Base-by-base conservation (phyloP, 805 yeast species). In the Wickerhamiella cacticola region DNA sequence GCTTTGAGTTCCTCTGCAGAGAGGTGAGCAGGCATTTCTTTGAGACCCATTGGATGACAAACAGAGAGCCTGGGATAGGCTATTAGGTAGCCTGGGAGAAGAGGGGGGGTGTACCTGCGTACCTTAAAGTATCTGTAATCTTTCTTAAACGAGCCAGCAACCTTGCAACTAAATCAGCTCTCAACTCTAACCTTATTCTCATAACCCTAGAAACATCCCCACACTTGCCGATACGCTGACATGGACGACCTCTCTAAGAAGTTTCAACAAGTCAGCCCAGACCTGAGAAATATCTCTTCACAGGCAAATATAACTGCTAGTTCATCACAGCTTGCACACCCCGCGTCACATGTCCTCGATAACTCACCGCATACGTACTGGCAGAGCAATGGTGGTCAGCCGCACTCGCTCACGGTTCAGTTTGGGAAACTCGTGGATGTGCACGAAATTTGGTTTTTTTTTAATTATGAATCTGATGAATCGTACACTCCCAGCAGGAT, bases 321-420 rank as follows among this genome's bases (percentile, higher is more conserved):
- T 1, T 81, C 95, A 0, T 66, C 48, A 57, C 89, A 88, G 56
- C 72, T 72, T 8, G 92, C 86, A 0, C 78, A 69, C 55, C 92
- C 92, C 0, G 71, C 85, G 18, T 66, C 66, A n/a, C 80, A 80
- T 56, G 68, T 89, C 5, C 67, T 92, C 25, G 84, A 83, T 45
- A 57, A 62, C 38, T 87, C 81, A 55, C 82, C 89, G 0, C 70
- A 72, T 24, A 66, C 78, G 1, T 89, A 71, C 61, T 92, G 99
- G 99, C 98, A 92, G 63, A 81, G 94, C 40, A 98, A 92, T 60
- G 98, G 96, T 0, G 71, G 74, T 10, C 85, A 81, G 56, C 98
- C 97, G 0, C 99, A 92, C 64, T 69, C 67, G 23, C 68, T 92
- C 5, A 82, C 82, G 41, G 74, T 86, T 1, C 87, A 78, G 57